phyloP scores from a whole-genome alignment of 352 stramenopile species.

The Globisporangium yorkense region DNA sequence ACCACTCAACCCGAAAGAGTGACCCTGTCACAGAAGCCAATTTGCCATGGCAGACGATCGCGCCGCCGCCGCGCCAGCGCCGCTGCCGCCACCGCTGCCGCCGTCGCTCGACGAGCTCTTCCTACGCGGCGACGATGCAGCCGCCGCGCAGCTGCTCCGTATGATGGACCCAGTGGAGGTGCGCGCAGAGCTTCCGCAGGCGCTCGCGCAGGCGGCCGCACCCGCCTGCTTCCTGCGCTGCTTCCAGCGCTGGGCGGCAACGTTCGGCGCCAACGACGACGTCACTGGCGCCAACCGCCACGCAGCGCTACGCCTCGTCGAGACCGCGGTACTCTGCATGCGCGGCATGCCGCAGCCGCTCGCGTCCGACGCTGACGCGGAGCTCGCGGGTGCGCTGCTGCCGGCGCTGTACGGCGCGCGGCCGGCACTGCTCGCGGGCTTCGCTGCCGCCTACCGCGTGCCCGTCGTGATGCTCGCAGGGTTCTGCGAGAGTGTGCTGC shows the following conservation, averaged over 20 bases:
- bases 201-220: conserved; percentile 21
- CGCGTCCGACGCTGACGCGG: conserved; percentile 24
- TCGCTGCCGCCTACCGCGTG: conserved; percentile 38
- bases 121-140: conserved; percentile 15
- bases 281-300: background rate
- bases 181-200: conserved; percentile 24
- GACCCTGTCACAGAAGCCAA: background rate
- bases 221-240: conserved; percentile 37
- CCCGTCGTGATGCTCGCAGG: conserved; percentile 15
- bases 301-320: conserved; percentile 9
- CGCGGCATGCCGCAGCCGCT: conserved; percentile 10
- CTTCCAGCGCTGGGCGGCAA: conserved; percentile 18
- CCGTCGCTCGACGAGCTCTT: conserved; percentile 29
- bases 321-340: conserved; percentile 18
- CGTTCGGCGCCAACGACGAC: background rate
- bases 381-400: conserved; percentile 39
- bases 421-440: conserved; percentile 32
- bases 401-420: conserved; percentile 25
- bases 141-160: conserved; percentile 27
- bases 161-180: conserved; percentile 26
- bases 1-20: background rate
- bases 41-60: background rate
- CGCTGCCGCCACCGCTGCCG: background rate
- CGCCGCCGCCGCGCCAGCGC: too few relatives aligned
- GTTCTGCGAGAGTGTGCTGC: conserved; percentile 27